These are phyloP conservation scores for Neocallimastix lanati DNA, from an alignment of 192 early-diverging fungal genomes.

Conservation along the genomic window DNA sequence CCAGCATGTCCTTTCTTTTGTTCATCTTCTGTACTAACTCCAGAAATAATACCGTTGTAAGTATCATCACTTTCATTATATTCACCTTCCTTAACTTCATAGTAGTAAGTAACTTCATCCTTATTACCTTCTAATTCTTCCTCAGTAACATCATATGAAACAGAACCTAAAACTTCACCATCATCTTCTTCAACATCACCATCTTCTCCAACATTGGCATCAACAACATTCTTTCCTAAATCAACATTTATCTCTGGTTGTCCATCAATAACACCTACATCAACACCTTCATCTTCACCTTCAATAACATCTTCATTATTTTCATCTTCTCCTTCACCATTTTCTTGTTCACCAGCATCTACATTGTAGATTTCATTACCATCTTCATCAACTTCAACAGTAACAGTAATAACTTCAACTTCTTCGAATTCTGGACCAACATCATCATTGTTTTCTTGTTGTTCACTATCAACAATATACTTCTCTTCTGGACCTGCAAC, in stretches of 20 bases:
- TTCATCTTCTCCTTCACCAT: no score
- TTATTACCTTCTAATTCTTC: not conserved
- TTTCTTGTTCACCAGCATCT: no score
- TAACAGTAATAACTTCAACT: not conserved
- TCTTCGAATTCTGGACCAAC: not conserved
- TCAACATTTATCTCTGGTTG: not conserved
- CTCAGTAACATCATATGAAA: not conserved
- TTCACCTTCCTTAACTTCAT: not conserved
- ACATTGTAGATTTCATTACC: not conserved
- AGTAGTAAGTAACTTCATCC: not conserved
- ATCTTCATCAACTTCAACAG: not conserved
- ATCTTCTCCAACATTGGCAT: not conserved
- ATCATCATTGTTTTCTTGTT: not conserved
- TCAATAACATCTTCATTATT: not conserved
- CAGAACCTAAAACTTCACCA: not conserved
- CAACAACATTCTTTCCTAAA: not conserved
- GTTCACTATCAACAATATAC: not conserved
- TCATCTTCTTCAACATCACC: not conserved
- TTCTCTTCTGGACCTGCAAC: not conserved
- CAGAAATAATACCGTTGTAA: no score
- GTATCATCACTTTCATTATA: not conserved
- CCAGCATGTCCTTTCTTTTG: no score
- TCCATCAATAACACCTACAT: not conserved
- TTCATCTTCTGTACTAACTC: no score
- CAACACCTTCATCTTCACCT: not conserved